Evolutionary conservation across 2,329 filamentous ascomycete species (phyloP).

Genomic region (Samsoniella hepiali): DNA sequence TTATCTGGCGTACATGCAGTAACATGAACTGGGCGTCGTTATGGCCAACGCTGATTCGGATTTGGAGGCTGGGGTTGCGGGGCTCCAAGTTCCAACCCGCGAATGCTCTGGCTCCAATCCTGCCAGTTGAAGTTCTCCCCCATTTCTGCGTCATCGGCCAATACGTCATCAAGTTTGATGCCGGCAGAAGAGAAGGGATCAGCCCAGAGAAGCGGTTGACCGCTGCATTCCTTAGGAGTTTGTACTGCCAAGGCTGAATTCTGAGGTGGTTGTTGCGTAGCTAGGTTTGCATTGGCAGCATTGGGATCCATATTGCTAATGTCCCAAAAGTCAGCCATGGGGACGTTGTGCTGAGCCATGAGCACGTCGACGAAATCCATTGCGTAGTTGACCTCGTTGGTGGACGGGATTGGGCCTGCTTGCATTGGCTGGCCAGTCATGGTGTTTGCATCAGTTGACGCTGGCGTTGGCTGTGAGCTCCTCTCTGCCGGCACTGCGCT

Average conservation of each 20-base stretch:
- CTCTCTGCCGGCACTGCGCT: neutral
- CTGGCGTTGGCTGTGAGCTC: neutral
- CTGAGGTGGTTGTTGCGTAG: constrained; percentile 22
- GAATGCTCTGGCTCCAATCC: constrained; percentile 44
- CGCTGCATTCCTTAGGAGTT: constrained; percentile 32
- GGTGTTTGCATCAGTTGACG: no score
- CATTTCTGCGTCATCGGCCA: constrained; percentile 37
- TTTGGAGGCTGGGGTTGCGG: constrained; percentile 20
- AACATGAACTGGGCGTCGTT: no score
- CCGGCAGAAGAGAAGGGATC: constrained; percentile 32
- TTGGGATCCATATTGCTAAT: constrained; percentile 9
- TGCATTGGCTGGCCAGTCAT: neutral
- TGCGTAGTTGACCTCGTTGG: constrained; percentile 2
- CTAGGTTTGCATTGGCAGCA: constrained; percentile 9
- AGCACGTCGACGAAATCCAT: constrained; percentile 4
- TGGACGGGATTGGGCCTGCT: neutral
- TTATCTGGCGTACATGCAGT: no score
- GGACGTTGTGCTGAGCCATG: constrained; percentile 4
- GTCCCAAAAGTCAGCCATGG: constrained; percentile 14
- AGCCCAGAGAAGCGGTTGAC: constrained; percentile 43
- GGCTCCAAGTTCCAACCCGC: constrained; percentile 36
- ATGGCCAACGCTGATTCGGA: constrained; percentile 11
- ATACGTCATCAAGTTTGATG: constrained; percentile 28
- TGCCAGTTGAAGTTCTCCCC: constrained; percentile 48
- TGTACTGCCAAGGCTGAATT: constrained; percentile 25